Conservation (phyloP, 1,284 basidiomycete genomes). For the Ustilago shanxiensis region DNA sequence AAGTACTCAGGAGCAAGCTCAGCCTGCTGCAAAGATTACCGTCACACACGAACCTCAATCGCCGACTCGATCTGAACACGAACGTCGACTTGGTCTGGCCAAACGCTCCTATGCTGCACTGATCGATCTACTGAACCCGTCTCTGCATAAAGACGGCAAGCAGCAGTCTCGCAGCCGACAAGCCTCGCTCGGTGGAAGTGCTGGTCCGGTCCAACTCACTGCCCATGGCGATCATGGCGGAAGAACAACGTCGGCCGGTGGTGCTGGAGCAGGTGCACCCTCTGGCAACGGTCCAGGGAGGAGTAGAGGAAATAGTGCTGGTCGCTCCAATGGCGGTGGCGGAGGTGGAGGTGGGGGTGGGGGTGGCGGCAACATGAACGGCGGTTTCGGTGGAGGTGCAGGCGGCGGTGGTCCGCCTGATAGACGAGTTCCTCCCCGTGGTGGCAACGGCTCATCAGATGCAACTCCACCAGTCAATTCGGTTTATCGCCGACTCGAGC, state of each 20-base stretch:
- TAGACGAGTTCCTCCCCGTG: constrained; percentile 27
- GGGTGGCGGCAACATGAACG: constrained; percentile 16
- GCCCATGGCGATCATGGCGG: constrained; percentile 34
- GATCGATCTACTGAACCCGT: constrained; percentile 48
- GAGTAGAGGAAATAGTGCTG: constrained; percentile 14
- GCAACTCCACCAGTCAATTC: constrained; percentile 38
- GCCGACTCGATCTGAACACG: constrained; percentile 23
- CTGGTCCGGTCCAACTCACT: constrained; percentile 5
- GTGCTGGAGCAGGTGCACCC: constrained; percentile 1
- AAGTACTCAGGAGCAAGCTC: background rate
- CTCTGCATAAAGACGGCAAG: constrained; percentile 41
- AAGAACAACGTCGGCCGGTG: constrained; percentile 13
- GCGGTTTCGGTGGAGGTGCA: constrained; percentile 26
- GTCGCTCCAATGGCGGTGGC: constrained; percentile 25
- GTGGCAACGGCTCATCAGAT: constrained; percentile 26
- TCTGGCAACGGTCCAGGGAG: constrained; percentile 7
- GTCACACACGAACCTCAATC: constrained; percentile 7
- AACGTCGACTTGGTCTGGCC: constrained; percentile 39
- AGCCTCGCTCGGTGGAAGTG: constrained; percentile 8
- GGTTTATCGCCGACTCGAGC: constrained; percentile 62
- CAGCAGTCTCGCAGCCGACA: constrained; percentile 13
- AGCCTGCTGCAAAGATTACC: background rate
- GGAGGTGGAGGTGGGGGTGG: constrained; percentile 8
- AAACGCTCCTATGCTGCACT: constrained; percentile 49
- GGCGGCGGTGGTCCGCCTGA: constrained; percentile 46